Base-by-base conservation (phyloP, 2,329 filamentous ascomycete species). In the Phialophora verrucosa region DNA sequence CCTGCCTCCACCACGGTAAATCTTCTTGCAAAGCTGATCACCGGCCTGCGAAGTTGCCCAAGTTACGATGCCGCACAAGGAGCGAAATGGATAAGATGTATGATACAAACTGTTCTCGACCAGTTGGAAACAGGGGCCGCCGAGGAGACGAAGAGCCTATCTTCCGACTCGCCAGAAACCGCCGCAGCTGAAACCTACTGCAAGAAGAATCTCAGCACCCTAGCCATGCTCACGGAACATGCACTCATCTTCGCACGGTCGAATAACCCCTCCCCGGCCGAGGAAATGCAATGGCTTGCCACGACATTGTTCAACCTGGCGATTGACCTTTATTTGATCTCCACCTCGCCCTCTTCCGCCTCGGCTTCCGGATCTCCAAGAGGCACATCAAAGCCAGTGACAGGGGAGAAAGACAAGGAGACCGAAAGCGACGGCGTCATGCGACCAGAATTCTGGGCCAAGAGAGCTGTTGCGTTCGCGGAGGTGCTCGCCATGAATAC, bases 41-140 rank as follows among this genome's bases (percentile, higher is more conserved):
- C 91, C 72, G 81, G 87, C 56, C 88, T 90, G 20, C 90, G 87
- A 77, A 81, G 77, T 0, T 76, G 88, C 1, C 83, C 87, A 20
- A 73, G 77, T 0, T 87, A 88, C 53, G 83, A 90, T 68, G 81
- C 82, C 4, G 74, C 76, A 0, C 88, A 87, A 71, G 80, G 96
- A 0, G 86, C 90, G 7, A 90, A 90, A 72, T 96, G 95, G 80
- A 85, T 94, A 54, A 87, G 91, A 0, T 93, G 91, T 72, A 82
- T 95, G 1, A 91, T 94, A 70, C 89, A 91, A 68, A 81, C 87
- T 0, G 84, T 90, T 0, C 78, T 93, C 0, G 80, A 84, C 1
- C 50, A 88, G n/a, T 49, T 57, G 27, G 62, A 50, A 20, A 38
- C 42, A 42, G 23, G 23, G 14, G 11, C 25, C 8, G 5, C 12